Base-by-base conservation (phyloP, 805 yeast genomes). In the Wickerhamomyces bisporus region DNA sequence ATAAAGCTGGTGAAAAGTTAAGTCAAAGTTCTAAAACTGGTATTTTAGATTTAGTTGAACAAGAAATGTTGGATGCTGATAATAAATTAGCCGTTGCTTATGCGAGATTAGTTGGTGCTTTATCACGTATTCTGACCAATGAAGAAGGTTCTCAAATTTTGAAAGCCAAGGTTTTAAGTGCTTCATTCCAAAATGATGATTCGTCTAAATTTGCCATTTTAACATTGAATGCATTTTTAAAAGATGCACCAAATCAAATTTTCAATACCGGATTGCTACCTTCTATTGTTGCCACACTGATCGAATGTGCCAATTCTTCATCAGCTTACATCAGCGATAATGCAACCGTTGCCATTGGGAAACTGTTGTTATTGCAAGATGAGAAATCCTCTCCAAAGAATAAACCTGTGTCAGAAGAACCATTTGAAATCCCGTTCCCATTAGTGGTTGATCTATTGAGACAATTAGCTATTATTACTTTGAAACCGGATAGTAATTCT, bases 291-390 rank as follows among this genome's bases (percentile, higher is more conserved):
- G 57, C 62, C 1, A 78, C 72, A 44, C 61, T 84, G 26, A 48
- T 70, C 15, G 57, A 53, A 10, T 73, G 79, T 21, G 64, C 77
- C 1, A 49, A 61, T 3, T 55, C 62, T 10, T 37, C 66, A 0
- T 55, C 62, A 20, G 66, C 75, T 2, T 75, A 78, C 51, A 69
- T 85, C 39, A 71, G 81, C 45, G 96, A 86, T 47, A 82, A 84
- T 52, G 83, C 88, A 18, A 71, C 82, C 6, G 61, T 81, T 40
- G 96, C 95, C 3, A 70, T 81, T 35, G 97, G 96, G 44, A 93
- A 93, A 62, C 46, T 85, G 7, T 63, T 88, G 38, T 65, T 91
- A 41, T 62, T 77, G 21, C 58, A 68, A 16, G 71, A 63, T 8
- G 74, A 71, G 45, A 56, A 35, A 7, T 60, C 61, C 13, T 55